phyloP scores from a whole-genome alignment of 73 alveolate species.

The Urostyla sp. region DNA sequence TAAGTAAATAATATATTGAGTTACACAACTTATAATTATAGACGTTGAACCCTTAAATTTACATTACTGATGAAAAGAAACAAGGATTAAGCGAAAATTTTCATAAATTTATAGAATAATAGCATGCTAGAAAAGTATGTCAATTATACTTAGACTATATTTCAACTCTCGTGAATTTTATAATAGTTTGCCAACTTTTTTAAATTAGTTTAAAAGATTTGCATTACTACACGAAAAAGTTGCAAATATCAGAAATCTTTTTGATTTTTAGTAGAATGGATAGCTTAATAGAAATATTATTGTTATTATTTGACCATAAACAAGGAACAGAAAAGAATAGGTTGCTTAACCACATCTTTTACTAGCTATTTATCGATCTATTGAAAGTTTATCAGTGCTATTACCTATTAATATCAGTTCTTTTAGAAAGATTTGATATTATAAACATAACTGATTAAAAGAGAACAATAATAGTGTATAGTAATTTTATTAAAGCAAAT shows the following conservation, averaged over 20 bases:
- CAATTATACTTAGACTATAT: conserved; percentile 47
- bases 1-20: not conserved
- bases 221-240: conserved; percentile 21
- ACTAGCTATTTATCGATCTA: conserved; percentile 36
- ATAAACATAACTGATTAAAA: conserved; percentile 42
- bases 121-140: too few relatives aligned
- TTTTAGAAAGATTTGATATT: conserved; percentile 39
- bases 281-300: conserved; percentile 15
- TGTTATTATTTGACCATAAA: conserved; percentile 42
- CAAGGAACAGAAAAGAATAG: conserved; percentile 14
- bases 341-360: conserved; percentile 4
- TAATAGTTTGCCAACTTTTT: conserved; percentile 22
- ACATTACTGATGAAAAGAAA: conserved; percentile 3
- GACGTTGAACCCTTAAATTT: not conserved
- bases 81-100: too few relatives aligned
- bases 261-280: conserved; percentile 42
- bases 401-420: conserved; percentile 18
- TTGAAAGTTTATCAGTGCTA: conserved; percentile 41
- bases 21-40: conserved; percentile 9
- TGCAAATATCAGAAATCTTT: conserved; percentile 20
- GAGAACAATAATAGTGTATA: conserved; percentile 31
- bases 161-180: conserved; percentile 22
- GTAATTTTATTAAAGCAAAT: conserved; percentile 34
- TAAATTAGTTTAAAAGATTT: conserved; percentile 32
- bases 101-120: too few relatives aligned